Base-by-base conservation (phyloP, 2,329 filamentous ascomycete species). In the Cylindrodendrum hubeiense region DNA sequence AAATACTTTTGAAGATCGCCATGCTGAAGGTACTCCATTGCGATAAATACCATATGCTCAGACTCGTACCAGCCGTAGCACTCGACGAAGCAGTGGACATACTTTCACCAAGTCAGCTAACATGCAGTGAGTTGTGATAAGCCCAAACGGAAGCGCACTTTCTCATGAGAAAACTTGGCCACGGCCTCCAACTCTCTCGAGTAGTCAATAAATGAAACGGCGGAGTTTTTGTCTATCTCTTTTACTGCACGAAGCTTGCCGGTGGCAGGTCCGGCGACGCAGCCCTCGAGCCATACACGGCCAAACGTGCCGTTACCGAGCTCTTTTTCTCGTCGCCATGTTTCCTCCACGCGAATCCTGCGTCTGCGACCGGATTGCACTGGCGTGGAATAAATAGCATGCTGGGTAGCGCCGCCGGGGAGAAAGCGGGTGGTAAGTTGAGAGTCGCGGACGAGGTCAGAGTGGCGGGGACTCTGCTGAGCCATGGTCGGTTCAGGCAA, bases 1-100 rank as follows among this genome's bases (percentile, higher is more conserved):
- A 58, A n/a, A 21, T 49, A 21, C 17, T 39, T n/a, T 33, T 43
- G 28, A 17, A 58, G 44, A 37, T 49, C 43, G 54, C 54, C 54
- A n/a, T 44, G 19, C 9, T 37, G 28, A 34, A 49, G 17, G 19
- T 49, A 44, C 22, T 58, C 54, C 54, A 58, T 58, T 13, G 43
- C 19, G 19, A 58, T 58, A 17, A 44, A 44, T 19, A 58, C 26
- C 7, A 28, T 21, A 21, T 44, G 7, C 19, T 13, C 17, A 19
- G 19, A 21, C 30, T 49, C 43, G 28, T 30, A 49, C 54, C 54
- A 58, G 33, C 54, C 54, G n/a, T 22, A 34, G 8, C 41, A 58
- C 21, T 39, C 5, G 5, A 58, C 54, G 28, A 58, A 58, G 19
- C 44, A 58, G n/a, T 49, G 41, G 7, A n/a, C 19, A 28, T 50